These are phyloP conservation scores for Tuber indicum DNA, from an alignment of 495 filamentous ascomycete genomes.

Conservation along the genomic window DNA sequence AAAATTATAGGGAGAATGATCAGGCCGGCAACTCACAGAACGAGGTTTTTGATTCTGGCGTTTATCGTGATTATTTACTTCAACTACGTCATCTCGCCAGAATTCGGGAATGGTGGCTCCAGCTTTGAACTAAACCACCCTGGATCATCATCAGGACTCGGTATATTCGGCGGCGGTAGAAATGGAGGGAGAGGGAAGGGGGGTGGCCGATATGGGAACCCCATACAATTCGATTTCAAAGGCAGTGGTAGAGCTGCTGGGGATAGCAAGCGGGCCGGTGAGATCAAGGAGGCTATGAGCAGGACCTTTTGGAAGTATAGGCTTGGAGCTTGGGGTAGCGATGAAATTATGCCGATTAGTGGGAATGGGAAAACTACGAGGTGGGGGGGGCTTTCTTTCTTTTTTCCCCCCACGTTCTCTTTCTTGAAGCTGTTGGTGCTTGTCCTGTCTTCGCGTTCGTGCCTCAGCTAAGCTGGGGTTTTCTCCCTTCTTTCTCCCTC, in stretches of 20 bases:
- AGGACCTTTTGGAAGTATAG: constrained; percentile 41
- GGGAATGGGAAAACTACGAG: constrained; percentile 34
- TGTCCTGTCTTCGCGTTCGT: neutral
- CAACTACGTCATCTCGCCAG: constrained; percentile 31
- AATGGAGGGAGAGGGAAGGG: constrained; percentile 14
- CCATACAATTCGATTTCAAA: constrained; percentile 36
- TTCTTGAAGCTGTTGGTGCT: neutral
- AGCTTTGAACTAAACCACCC: constrained; percentile 12
- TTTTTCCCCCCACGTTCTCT: neutral
- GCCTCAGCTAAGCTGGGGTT: neutral
- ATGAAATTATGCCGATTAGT: constrained; percentile 38
- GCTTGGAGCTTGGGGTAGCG: constrained; percentile 37
- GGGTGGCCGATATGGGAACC: neutral
- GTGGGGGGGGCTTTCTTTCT: constrained; percentile 4
- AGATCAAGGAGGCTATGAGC: constrained; percentile 42
- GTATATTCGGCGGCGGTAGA: constrained; percentile 10
- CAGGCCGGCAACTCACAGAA: constrained; percentile 1
- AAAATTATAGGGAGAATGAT: constrained; percentile 1
- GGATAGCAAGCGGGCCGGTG: constrained; percentile 51
- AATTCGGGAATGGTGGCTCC: constrained; percentile 31
- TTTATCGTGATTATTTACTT: constrained; percentile 28
- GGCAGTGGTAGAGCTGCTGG: constrained; percentile 46
- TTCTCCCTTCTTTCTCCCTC: neutral
- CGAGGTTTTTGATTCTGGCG: constrained; percentile 16
- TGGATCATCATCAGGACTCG: constrained; percentile 1